Evolutionary conservation across 2,329 filamentous ascomycete species (phyloP).

Genomic region (Endoconidiophora laricicola): DNA sequence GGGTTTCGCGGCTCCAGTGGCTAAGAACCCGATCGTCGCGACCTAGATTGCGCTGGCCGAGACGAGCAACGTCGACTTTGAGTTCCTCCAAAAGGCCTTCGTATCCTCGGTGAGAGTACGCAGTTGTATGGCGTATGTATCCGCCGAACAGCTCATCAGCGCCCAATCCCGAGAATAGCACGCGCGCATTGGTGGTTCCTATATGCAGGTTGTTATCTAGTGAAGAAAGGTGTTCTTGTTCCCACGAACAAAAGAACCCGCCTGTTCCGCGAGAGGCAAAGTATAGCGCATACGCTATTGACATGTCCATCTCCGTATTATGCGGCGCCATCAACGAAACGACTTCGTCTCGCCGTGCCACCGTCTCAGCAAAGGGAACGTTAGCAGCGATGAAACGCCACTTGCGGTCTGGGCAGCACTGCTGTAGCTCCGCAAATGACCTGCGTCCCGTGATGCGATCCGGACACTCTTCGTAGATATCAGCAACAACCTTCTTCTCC

Average conservation of each 20-base stretch:
- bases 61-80: constrained; percentile 63
- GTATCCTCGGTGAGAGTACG: constrained; percentile 55
- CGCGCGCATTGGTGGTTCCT: constrained; percentile 58
- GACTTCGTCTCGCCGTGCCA: constrained; percentile 50
- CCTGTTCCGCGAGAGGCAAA: constrained; percentile 72
- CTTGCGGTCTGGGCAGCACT: constrained; percentile 47
- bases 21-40: constrained; percentile 84
- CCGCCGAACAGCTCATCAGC: constrained; percentile 94
- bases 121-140: constrained; percentile 68
- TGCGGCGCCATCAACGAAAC: constrained; percentile 75
- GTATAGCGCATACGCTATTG: constrained; percentile 84
- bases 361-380: constrained; percentile 60
- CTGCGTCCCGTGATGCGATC: constrained; percentile 75
- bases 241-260: constrained; percentile 11
- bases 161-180: constrained; percentile 80
- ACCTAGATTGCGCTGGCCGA: constrained; percentile 88
- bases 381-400: constrained; percentile 81
- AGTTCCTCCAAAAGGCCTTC: constrained; percentile 63
- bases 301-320: constrained; percentile 97
- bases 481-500: constrained; percentile 18
- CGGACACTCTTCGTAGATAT: constrained; percentile 66
- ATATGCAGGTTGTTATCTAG: constrained; percentile 15
- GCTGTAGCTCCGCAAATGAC: constrained; percentile 58
- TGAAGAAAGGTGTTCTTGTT: neutral
- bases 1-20: constrained; percentile 73